These are phyloP conservation scores for Sarocladium brachiariae DNA, from an alignment of 2,329 filamentous ascomycete species.

Conservation along the genomic window DNA sequence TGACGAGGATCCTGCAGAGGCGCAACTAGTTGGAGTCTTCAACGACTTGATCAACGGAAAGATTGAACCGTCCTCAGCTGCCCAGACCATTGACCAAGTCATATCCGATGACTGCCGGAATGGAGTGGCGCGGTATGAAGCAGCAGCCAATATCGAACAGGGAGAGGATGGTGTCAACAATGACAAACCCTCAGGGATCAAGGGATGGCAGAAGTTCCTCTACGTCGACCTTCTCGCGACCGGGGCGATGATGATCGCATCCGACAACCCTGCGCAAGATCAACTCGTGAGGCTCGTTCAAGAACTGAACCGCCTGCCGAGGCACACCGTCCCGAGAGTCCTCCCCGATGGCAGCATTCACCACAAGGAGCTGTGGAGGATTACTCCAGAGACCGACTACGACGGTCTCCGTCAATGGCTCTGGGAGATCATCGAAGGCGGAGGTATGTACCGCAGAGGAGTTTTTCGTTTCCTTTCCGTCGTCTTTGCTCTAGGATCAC, in stretches of 20 bases:
- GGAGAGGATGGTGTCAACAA: no score
- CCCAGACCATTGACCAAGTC: neutral
- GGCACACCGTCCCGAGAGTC: neutral
- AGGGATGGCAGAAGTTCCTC: slow-evolving; percentile 9
- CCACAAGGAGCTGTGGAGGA: slow-evolving; percentile 4
- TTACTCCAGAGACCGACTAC: neutral
- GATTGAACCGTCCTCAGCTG: neutral
- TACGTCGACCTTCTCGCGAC: slow-evolving; percentile 5
- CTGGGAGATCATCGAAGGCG: slow-evolving; percentile 5
- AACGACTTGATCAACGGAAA: slow-evolving; percentile 6
- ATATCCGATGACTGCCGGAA: slow-evolving; percentile 1
- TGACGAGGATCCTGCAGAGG: slow-evolving; percentile 5
- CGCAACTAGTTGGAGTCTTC: neutral
- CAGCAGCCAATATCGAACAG: neutral
- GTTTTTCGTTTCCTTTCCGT: no score
- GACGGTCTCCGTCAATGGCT: neutral
- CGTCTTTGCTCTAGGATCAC: no score
- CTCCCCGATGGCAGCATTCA: neutral
- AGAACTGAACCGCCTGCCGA: slow-evolving; percentile 7
- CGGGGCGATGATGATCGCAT: neutral
- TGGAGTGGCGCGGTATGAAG: neutral
- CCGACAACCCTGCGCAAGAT: slow-evolving; percentile 5
- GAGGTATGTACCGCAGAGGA: neutral
- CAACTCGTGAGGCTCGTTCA: slow-evolving; percentile 2
- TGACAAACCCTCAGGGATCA: neutral